Base-by-base conservation (phyloP, 768 basidiomycete species). In the Rhizopogon roseolus region DNA sequence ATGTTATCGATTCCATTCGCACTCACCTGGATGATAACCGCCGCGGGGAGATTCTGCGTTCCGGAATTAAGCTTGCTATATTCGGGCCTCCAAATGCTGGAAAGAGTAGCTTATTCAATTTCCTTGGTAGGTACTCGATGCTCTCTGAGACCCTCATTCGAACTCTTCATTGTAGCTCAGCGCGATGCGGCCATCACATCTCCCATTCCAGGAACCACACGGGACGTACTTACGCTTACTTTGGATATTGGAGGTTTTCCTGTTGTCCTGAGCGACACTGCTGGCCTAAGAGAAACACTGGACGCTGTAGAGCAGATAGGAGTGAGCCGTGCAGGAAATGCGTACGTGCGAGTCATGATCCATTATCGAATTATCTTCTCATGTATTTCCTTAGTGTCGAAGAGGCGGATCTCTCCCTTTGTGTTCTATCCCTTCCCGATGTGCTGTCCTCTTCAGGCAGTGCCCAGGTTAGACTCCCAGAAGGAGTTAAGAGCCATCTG, bases 41-140 rank as follows among this genome's bases (percentile, higher is more conserved):
- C 17, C 77, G 86, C 36, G 92, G 93, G 0, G 93, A 96, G 66
- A 84, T 96, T 49, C 72, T 94, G 55, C 84, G 91, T 10, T 81
- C 84, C 1, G 94, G 93, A 2, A 80, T 95, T 45, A 84, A 82
- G 42, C 74, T 96, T 8, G 86, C 90, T 13, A 94, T 97, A 38
- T 93, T 94, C 62, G 93, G 93, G 1, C 91, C 93, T 22, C 90
- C 93, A 0, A 97, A 97, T 61, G 92, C 88, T 1, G 94, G 93
- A n/a, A 97, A 96, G 72, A 93, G 91, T 63, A 91, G 87, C 62
- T 67, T 93, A 17, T 76, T 93, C 44, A 96, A 96, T 62, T 92
- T 85, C 65, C 74, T 96, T 11, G 89, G 93, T 86, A 60, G 13
- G 70, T 61, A 10, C 38, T 41, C 1, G 6, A 9, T n/a, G 13